Evolutionary conservation across 306 rosid genomes (phyloP), one percentile per base, ranked within the genome.

Genomic region (Prunus mume): DNA sequence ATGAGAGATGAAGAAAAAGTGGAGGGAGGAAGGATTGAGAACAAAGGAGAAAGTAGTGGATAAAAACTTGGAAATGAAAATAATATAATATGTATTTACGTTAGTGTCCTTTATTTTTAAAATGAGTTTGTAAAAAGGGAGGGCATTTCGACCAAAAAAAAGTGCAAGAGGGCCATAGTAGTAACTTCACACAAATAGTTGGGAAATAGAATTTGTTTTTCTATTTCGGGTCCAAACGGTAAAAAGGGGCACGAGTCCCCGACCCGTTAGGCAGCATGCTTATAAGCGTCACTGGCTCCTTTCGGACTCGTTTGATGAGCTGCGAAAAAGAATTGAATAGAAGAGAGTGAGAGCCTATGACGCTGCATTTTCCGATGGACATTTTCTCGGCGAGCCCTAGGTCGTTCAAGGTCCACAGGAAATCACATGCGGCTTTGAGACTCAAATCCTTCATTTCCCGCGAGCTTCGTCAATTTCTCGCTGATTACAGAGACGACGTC

Each of bases 381-480:
- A n/a, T 77, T 30, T 69, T 57, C 75, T 80, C 72, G 25, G 76
- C 57, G 34, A 75, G 43, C 32, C 72, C 80, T 52, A 52, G 61
- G 4, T 45, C 68, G 34, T 75, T 80, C 77, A 76, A 65, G 5
- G 15, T 80, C 47, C 79, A 45, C 64, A 22, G 77, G 30, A 69
- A 63, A 12, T 80, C 84, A n/a, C 61, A 46, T 22, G 32, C 28
- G 15, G 43, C 71, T 38, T 51, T 68, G 66, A 13, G 51, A 41
- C 60, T 80, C 73, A 80, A 75, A 63, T 45, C 80, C 45, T 62
- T 62, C 24, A 69, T 80, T 72, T 63, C 84, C 73, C 12, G 64
- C 68, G 68, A 51, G 72, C 80, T 80, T 73, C 65, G 13, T 18
- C 68, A 63, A 12, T 80, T 75, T 18, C 76, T 75, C 73, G 43